Base-by-base conservation (phyloP, 1,284 basidiomycete genomes). In the Microbotryomycetes sp. region DNA sequence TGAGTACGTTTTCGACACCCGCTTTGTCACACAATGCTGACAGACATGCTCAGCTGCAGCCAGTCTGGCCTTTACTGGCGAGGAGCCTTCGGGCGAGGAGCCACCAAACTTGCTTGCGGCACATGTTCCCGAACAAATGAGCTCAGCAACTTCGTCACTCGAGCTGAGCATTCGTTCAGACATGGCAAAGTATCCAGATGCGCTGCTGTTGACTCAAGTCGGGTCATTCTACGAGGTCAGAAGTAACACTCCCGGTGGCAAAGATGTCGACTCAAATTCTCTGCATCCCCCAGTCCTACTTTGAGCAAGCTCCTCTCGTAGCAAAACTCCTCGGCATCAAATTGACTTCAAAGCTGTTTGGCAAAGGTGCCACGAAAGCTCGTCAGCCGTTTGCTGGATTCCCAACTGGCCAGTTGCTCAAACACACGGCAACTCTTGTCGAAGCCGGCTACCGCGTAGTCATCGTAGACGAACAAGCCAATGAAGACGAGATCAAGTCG, bases 171-270 rank as follows among this genome's bases (percentile, higher is more conserved):
- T 96, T 24, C 79, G 84, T 64, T 76, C 82, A 21, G 90, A 93
- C 73, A 79, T 87, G 41, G 77, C 79, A 41, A 82, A 79, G 55
- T 96, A 91, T 73, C 88, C 92, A 15, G 87, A 92, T 72, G 93
- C 90, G 72, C 81, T 94, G 31, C 79, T 96, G 21, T 80, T 97
- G 5, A 96, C 91, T 3, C 83, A 90, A 59, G 91, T 96, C 15
- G 92, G 92, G 21, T 87, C 90, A 70, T 97, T 97, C 75, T 97
- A 93, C 74, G 92, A 97, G 81, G 92, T 90, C 73, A 58, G 76
- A 57, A 15, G 53, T 41, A 18, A 41, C 35, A 18, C 18, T 41
- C 35, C 35, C 35, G 9, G 11, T 41, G 35, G 35, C 35, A 27
- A 31, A 16, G 29, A 23, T 27, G 16, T 23, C 23, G 13, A n/a